These are phyloP conservation scores for Chalciporus piperatus DNA, from an alignment of 768 basidiomycete genomes.

Conservation along the genomic window DNA sequence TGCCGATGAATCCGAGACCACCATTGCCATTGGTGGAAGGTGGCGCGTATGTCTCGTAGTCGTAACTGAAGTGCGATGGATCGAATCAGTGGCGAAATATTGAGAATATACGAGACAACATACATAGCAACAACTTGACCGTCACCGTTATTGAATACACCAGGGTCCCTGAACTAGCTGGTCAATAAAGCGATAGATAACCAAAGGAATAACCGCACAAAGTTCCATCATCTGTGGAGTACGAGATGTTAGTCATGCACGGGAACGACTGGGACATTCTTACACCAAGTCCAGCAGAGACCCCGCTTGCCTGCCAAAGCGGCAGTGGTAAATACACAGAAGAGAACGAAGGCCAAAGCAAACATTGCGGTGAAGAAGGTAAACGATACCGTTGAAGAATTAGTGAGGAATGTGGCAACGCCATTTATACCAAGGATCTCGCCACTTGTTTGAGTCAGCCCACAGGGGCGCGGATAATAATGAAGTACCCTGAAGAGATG, in stretches of 20 bases:
- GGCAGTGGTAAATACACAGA: slow-evolving; percentile 14
- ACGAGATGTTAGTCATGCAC: neutral
- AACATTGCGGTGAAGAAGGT: slow-evolving; percentile 14
- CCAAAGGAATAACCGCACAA: slow-evolving; percentile 23
- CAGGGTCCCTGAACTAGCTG: slow-evolving; percentile 22
- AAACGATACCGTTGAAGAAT: neutral
- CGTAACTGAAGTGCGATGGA: slow-evolving; percentile 27
- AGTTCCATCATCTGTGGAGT: slow-evolving; percentile 22
- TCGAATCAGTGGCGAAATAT: neutral
- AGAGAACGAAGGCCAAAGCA: slow-evolving; percentile 12
- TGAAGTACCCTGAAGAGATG: no score
- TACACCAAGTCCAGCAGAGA: slow-evolving; percentile 37
- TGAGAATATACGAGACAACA: neutral
- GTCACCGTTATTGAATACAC: slow-evolving; percentile 31
- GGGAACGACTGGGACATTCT: neutral
- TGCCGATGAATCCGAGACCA: slow-evolving; percentile 38
- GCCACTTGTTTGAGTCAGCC: neutral
- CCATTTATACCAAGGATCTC: neutral
- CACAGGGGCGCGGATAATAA: no score
- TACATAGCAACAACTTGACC: slow-evolving; percentile 36
- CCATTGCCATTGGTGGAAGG: slow-evolving; percentile 35
- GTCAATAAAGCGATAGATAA: neutral
- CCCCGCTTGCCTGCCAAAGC: slow-evolving; percentile 38
- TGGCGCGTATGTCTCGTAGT: slow-evolving; percentile 36
- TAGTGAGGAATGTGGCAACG: neutral